Evolutionary conservation across 2,329 filamentous ascomycete species (phyloP), one percentile per base, ranked within the genome.

Genomic region (Fusarium pseudograminearum): DNA sequence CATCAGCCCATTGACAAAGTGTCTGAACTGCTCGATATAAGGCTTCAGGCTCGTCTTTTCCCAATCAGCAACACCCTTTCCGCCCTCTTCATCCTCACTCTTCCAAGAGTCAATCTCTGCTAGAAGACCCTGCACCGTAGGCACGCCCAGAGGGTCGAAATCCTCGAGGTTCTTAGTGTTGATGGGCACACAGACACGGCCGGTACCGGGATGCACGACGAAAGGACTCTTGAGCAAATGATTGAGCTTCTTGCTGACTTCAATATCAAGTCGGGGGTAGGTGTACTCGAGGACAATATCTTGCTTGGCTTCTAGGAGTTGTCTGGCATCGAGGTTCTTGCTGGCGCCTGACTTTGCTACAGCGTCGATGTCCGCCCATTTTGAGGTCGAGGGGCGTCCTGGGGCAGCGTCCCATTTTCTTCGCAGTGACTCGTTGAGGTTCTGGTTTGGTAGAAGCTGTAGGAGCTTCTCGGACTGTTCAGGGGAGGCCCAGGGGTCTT

Each of bases 221-320:
- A 99, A 99, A 1, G 96, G 96, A 67, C 91, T 94, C 79, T 99
- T 99, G 73, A 99, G 90, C 86, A 99, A 89, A 86, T 99, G 96
- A 83, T 98, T 98, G 60, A 97, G 89, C 79, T 98, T 97, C 85
- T 98, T 98, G 77, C 92, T 96, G 78, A 99, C 96, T 80, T 97
- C 94, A 66, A 96, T 94, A 84, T 99, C 96, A 57, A 99, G 91
- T 40, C 96, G 91, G 5, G 96, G 96, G 80, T 99, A 99, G 9
- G 96, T 98, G 82, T 99, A 98, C 81, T 99, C 96, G 31, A 99
- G 88, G 5, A 98, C 90, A 66, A 99, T 92, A 77, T 98, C 96
- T 79, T 98, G 94, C 81, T 98, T 98, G 24, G 94, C 93, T 75
- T 98, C 93, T 11, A 91, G 86, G 15, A 99, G 86, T 4, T 90